Evolutionary conservation across 495 filamentous ascomycete species (phyloP).

Genomic region (Hypoxylon subgilvum): DNA sequence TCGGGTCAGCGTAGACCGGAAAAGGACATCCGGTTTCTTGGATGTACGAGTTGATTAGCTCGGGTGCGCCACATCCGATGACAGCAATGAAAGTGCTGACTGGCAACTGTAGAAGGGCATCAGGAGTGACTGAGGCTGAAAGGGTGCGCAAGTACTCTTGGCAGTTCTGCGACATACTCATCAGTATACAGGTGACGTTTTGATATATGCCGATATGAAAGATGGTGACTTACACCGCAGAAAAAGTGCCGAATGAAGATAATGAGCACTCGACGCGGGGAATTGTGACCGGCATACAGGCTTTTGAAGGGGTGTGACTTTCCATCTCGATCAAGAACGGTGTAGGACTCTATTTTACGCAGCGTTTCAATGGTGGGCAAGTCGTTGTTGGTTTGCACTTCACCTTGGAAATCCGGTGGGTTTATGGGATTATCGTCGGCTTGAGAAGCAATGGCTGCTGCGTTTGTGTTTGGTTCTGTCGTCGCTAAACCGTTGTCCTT

Average conservation of each 20-base stretch:
- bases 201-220: slow-evolving; percentile 3
- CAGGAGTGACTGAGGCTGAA: slow-evolving; percentile 62
- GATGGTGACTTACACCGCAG: slow-evolving; percentile 70
- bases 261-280: slow-evolving; percentile 65
- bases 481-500: slow-evolving; percentile 1
- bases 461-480: neutral
- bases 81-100: slow-evolving; percentile 69
- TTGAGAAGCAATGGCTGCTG: neutral
- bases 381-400: slow-evolving; percentile 57
- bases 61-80: slow-evolving; percentile 79
- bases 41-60: slow-evolving; percentile 73
- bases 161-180: slow-evolving; percentile 59
- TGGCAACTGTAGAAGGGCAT: slow-evolving; percentile 59
- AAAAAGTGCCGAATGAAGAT: slow-evolving; percentile 91
- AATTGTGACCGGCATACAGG: slow-evolving; percentile 65
- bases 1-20: slow-evolving; percentile 83
- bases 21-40: slow-evolving; percentile 69
- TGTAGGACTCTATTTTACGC: slow-evolving; percentile 59
- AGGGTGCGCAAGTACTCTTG: slow-evolving; percentile 75
- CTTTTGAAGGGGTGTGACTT: slow-evolving; percentile 68
- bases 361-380: slow-evolving; percentile 57
- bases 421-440: slow-evolving; percentile 20
- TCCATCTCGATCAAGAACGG: slow-evolving; percentile 69
- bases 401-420: slow-evolving; percentile 52
- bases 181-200: slow-evolving; percentile 12